Base-by-base conservation (phyloP, 2,329 filamentous ascomycete species). In the Akanthomyces dipterigenus region DNA sequence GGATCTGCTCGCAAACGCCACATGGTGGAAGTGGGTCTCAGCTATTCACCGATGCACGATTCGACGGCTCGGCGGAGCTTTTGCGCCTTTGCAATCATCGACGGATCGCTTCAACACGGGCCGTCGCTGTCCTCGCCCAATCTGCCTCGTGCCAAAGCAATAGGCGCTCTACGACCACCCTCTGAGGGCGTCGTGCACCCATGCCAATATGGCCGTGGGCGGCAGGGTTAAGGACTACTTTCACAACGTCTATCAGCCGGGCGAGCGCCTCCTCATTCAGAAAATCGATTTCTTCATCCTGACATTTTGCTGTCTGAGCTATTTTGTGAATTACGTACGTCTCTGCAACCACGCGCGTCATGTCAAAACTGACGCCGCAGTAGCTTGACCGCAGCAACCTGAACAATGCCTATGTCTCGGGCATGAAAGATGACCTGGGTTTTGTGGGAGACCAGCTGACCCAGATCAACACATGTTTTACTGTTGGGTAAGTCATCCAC, bases 241-340 rank as follows among this genome's bases (percentile, higher is more conserved):
- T n/a, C 65, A 70, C 55, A 65, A 62, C 24, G 66, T 72, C 16
- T 73, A 75, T 48, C 68, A 70, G 28, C 73, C 75, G 0, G 74
- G 72, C 2, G 77, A 79, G 67, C 70, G 72, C 36, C 76, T 74
- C 62, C 71, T 86, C 34, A 73, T 87, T 6, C 77, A 76, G 45
- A 86, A 84, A 72, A 82, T 86, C 53, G 84, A 87, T 68, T 86
- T 86, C 66, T 87, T 86, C 72, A 86, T 87, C 65, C 70, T 87
- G 49, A 84, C 81, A 0, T 87, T 87, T 67, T 87, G 84, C 70
- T 87, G 84, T 67, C 67, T 87, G 55, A 80, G 77, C 65, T 84
- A 83, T 67, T 79, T 83, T 60, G 73, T 80, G 65, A 82, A 82
- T 67, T 82, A 82, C 64, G 79, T 81, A 66, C 40, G 78, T 62